phyloP scores from a whole-genome alignment of 306 rosid genomes.

The Astragalus glycyphyllos region DNA sequence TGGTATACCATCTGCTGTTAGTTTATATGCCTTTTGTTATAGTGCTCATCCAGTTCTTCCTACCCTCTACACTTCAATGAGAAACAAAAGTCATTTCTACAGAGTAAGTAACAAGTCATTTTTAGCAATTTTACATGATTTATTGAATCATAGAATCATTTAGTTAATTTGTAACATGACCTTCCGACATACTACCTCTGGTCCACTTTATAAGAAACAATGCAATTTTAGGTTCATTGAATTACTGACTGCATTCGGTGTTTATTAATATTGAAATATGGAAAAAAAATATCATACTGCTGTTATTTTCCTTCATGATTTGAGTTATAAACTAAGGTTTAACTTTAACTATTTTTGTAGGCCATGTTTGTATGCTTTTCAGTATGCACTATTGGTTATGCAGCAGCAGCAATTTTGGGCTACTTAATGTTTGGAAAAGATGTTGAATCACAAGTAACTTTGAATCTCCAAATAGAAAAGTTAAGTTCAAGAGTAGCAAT shows the following conservation, averaged over 20 bases:
- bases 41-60: constrained; percentile 90
- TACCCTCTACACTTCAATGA: constrained; percentile 75
- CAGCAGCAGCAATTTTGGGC: constrained; percentile 70
- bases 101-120: constrained; percentile 51
- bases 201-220: too few relatives aligned
- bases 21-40: constrained; percentile 77
- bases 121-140: background rate
- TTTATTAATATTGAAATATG: background rate
- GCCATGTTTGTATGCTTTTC: constrained; percentile 62
- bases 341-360: constrained; percentile 42
- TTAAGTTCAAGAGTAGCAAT: constrained; percentile 69
- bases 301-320: background rate
- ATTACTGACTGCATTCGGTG: background rate
- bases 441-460: constrained; percentile 68
- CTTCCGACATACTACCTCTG: background rate
- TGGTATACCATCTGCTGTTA: constrained; percentile 73
- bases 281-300: background rate
- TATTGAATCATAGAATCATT: background rate
- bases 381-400: constrained; percentile 64
- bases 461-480: constrained; percentile 64
- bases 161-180: background rate
- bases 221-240: too few relatives aligned
- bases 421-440: constrained; percentile 73
- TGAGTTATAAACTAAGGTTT: background rate
- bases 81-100: constrained; percentile 67